A percentile compares a stretch with the other conserved stretches of the same genome.
These are phyloP conservation scores for Saururus chinensis DNA, from an alignment of 164 flowering plant genomes.

Conservation along the genomic window DNA sequence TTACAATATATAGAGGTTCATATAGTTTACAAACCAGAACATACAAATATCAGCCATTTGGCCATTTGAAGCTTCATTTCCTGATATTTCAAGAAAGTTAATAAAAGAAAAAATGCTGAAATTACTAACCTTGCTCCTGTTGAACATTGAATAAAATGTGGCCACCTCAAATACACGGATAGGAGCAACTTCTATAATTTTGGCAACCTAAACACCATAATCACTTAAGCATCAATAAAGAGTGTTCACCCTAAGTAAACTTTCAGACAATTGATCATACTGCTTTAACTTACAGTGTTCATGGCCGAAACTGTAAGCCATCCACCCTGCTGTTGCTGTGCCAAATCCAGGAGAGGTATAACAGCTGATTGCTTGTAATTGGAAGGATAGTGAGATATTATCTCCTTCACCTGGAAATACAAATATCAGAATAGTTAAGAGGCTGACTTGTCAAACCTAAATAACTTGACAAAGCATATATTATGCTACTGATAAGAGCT, in stretches of 20 bases:
- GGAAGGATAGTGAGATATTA: conserved; percentile 89
- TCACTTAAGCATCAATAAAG: not conserved
- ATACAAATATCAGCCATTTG: not conserved
- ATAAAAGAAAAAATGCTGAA: not conserved
- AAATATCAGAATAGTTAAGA: not conserved
- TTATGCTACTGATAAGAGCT: too few relatives aligned
- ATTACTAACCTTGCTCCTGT: conserved; percentile 59
- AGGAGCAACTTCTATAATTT: conserved; percentile 89
- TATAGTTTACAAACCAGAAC: too few relatives aligned
- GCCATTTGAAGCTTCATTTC: not conserved
- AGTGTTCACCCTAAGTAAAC: not conserved
- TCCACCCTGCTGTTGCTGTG: conserved; percentile 99
- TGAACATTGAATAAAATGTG: conserved; percentile 98
- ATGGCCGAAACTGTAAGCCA: conserved; percentile 99
- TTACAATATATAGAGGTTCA: too few relatives aligned
- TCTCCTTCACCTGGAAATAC: conserved; percentile 60
- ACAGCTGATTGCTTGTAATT: conserved; percentile 99
- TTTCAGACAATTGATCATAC: not conserved
- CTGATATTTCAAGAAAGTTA: not conserved
- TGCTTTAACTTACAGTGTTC: conserved; percentile 66
- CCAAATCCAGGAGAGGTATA: conserved; percentile 96
- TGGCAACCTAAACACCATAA: conserved; percentile 53
- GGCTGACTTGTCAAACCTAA: not conserved
- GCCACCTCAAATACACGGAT: conserved; percentile 98
- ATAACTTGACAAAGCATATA: too few relatives aligned